Conservation (phyloP, 1,284 basidiomycete genomes). For the Pascua guehoae region DNA sequence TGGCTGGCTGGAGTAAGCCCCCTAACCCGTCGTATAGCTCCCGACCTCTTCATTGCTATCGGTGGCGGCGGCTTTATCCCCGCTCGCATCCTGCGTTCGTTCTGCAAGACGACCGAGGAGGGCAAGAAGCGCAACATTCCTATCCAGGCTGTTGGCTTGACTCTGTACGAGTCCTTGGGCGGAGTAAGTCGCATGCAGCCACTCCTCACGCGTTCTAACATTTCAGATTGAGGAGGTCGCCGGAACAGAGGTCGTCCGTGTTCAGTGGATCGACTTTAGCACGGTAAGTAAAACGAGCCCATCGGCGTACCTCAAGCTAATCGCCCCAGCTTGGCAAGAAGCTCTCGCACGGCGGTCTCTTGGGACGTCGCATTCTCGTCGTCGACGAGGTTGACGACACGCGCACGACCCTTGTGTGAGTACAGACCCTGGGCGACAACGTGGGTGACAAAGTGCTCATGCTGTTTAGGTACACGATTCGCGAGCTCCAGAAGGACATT, state of each 20-base stretch:
- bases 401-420: conserved; percentile 78
- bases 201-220: neutral
- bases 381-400: conserved; percentile 94
- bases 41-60: conserved; percentile 46
- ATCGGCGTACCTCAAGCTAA: neutral
- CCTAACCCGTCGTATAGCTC: conserved; percentile 23
- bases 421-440: conserved; percentile 6
- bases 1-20: too few species aligned
- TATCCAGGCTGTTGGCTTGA: conserved; percentile 85
- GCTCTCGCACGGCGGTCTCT: conserved; percentile 53
- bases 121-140: conserved; percentile 72
- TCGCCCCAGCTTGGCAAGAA: conserved; percentile 38
- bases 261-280: conserved; percentile 69
- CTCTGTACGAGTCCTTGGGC: conserved; percentile 80
- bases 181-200: conserved; percentile 48
- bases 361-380: conserved; percentile 76
- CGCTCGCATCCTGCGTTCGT: conserved; percentile 86
- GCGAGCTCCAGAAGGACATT: conserved; percentile 81
- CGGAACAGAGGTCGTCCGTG: conserved; percentile 78
- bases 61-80: conserved; percentile 79
- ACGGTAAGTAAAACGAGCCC: conserved; percentile 57
- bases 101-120: conserved; percentile 65
- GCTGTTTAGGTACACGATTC: conserved; percentile 68
- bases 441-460: too few species aligned
- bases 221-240: conserved; percentile 63